Conservation (phyloP, 257 asterid genomes). For the Fraxinus anomala region DNA sequence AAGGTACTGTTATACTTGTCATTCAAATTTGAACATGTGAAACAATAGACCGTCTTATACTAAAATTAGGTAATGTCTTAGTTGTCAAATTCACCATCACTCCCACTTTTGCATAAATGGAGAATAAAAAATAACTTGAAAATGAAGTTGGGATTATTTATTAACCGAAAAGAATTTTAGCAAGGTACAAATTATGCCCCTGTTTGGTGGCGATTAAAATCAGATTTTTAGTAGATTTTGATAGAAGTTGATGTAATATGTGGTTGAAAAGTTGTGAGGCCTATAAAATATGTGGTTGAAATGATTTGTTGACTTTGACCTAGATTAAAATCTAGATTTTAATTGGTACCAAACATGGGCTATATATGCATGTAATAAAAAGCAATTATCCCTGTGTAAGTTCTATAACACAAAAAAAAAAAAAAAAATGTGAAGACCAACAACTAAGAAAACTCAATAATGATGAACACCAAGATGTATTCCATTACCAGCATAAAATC, state of each 20-base stretch:
- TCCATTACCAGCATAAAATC: conserved; percentile 79
- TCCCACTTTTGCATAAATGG: not conserved
- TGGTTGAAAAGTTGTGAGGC: too few species aligned
- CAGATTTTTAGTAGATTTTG: too few species aligned
- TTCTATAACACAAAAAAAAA: not conserved
- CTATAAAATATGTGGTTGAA: too few species aligned
- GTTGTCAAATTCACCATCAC: too few species aligned
- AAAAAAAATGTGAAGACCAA: not conserved
- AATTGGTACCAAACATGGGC: too few species aligned
- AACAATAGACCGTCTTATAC: not conserved
- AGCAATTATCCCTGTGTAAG: not conserved
- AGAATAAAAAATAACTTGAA: not conserved
- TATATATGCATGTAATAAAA: not conserved
- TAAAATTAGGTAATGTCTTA: too few species aligned
- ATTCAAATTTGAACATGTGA: not conserved
- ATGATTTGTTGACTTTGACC: too few species aligned
- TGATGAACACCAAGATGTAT: not conserved
- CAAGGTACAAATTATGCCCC: not conserved
- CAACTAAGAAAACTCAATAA: not conserved
- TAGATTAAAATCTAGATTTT: too few species aligned
- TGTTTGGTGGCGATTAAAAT: too few species aligned
- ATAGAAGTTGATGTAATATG: too few species aligned
- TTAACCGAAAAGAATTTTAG: not conserved
- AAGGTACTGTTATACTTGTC: not conserved
- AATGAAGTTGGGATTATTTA: not conserved